Conservation (phyloP, 306 rosid species). For the Cucumis melo region DNA sequence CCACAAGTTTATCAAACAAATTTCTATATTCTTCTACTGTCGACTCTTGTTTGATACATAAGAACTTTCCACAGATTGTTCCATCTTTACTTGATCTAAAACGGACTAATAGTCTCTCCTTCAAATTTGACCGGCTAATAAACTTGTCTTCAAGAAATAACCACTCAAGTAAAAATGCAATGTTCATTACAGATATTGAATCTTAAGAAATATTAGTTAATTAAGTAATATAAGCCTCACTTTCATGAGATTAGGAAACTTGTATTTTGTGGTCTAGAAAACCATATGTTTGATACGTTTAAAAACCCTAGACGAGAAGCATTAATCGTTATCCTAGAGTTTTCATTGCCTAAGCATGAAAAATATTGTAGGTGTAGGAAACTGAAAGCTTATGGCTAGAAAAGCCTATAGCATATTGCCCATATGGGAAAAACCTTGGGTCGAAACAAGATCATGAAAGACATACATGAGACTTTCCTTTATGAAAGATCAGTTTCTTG, state of each 20-base stretch:
- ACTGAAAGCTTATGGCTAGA: not conserved
- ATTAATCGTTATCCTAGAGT: not conserved
- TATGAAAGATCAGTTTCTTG: not conserved
- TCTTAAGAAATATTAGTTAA: not conserved
- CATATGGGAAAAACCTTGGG: slow-evolving; percentile 1
- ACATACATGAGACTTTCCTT: not conserved
- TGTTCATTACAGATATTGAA: too few relatives aligned
- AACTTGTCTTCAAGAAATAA: too few relatives aligned
- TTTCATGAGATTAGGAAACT: not conserved
- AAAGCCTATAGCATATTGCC: not conserved
- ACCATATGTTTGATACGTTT: not conserved
- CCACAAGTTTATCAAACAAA: too few relatives aligned
- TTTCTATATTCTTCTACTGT: too few relatives aligned
- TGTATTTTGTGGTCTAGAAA: not conserved
- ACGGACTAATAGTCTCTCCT: too few relatives aligned
- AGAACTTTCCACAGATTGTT: too few relatives aligned
- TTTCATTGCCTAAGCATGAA: not conserved
- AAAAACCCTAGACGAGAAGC: not conserved
- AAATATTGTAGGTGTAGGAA: not conserved
- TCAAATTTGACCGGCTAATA: too few relatives aligned
- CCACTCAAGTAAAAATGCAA: too few relatives aligned
- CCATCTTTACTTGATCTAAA: too few relatives aligned
- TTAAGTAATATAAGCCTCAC: not conserved
- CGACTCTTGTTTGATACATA: too few relatives aligned
- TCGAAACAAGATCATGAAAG: not conserved